A percentile compares a stretch with the other conserved stretches of the same genome.
These are phyloP conservation scores for Aspergillus uvarum DNA, from an alignment of 2,329 filamentous ascomycete species.

Conservation along the genomic window DNA sequence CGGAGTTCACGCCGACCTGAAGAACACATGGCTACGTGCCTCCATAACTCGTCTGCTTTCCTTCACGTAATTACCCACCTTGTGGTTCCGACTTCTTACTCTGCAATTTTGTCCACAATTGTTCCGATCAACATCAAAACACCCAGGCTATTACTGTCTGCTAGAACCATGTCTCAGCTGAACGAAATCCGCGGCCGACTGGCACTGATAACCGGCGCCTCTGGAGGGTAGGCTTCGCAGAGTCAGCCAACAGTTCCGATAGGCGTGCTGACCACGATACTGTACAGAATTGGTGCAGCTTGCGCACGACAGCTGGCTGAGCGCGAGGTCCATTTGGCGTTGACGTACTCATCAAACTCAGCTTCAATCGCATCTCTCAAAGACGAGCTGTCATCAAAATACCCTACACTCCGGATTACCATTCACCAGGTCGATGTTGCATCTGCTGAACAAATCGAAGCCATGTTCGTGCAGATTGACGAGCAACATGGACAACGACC, in stretches of 20 bases:
- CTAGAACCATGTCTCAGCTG: constrained; percentile 18
- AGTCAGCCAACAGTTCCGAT: constrained; percentile 7
- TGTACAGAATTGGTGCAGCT: constrained; percentile 58
- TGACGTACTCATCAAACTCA: constrained; percentile 59
- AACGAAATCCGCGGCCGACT: constrained; percentile 55
- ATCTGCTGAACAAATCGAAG: constrained; percentile 53
- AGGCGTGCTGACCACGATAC: not conserved
- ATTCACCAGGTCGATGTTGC: constrained; percentile 60
- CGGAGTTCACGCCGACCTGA: not conserved
- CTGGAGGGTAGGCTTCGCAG: constrained; percentile 52
- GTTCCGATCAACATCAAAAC: not conserved
- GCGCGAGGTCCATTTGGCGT: constrained; percentile 55
- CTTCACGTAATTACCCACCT: not conserved
- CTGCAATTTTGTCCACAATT: not conserved
- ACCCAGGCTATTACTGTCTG: not conserved
- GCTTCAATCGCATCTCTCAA: constrained; percentile 49
- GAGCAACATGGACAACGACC: constrained; percentile 54
- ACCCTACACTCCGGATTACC: constrained; percentile 46
- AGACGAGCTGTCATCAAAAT: constrained; percentile 39
- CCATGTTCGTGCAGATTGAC: constrained; percentile 57
- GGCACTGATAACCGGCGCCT: constrained; percentile 61
- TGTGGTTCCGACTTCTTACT: not conserved
- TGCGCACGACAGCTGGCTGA: constrained; percentile 57
- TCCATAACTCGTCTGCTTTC: not conserved
- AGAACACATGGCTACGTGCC: not conserved